Base-by-base conservation (phyloP, 2,329 filamentous ascomycete genomes). In the Diaporthe citri region DNA sequence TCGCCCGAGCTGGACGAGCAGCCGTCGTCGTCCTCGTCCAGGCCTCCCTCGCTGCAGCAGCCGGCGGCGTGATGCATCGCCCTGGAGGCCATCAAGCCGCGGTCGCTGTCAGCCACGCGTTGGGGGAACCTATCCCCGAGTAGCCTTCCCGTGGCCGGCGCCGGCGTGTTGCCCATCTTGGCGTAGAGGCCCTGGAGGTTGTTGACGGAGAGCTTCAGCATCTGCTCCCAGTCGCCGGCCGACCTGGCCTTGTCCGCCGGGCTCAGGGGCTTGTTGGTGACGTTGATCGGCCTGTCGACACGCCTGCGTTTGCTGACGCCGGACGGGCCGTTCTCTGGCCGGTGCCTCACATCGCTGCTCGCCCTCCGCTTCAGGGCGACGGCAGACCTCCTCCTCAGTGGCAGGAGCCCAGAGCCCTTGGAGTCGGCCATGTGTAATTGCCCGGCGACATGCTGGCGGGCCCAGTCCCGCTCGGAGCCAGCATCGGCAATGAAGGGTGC, bases 381-480 rank as follows among this genome's bases (percentile, higher is more conserved):
- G 12, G 57, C 74, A 39, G 64, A 72, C 15, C 71, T 72, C 57
- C 71, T 64, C 60, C 71, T 51, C 55, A 72, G 60, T 34, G 71
- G 71, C 57, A 72, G 60, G 39, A 60, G 46, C 8, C 59, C 56
- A 5, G 67, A n/a, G 5, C 67, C 55, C 46, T 76, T 76, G 31
- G 59, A 4, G n/a, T 64, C 59, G 8, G 59, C 28, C 36, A 71
- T 64, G 36, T 64, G 60, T 57, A 74, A 57, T 43, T 76, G 67
- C 17, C 66, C 67, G 52, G 71, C 60, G 52, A 74, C 73, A 70
- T 76, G 72, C 46, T 76, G 72, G 20, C 62, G 51, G 67, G 25
- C 48, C 75, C 75, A 76, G 59, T 76, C 67, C 66, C 64, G 67
- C 41, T 69, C 75, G 56, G 59, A 71, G 46, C 67, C 75, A 41